Percentiles rank a stretch among this genome's conserved stretches.
phyloP scores from a whole-genome alignment of 768 basidiomycete genomes.

The Favolaschia claudopus region DNA sequence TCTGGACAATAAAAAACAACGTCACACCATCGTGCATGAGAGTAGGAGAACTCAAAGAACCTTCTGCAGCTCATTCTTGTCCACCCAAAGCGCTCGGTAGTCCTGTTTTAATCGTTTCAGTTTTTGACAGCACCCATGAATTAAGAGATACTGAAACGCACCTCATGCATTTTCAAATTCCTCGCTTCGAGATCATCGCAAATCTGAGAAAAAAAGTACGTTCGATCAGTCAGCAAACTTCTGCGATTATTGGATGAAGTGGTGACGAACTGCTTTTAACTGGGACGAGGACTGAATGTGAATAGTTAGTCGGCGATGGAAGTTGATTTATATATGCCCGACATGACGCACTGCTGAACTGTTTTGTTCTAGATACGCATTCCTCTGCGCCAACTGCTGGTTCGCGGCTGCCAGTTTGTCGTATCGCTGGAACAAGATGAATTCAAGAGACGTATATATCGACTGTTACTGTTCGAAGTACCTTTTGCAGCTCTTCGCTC shows the following conservation, averaged over 20 bases:
- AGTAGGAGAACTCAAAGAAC: too few species aligned
- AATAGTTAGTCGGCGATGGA: neutral
- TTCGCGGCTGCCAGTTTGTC: neutral
- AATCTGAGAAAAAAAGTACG: too few species aligned
- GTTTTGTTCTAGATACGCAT: neutral
- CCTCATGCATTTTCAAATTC: neutral
- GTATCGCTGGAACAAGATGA: neutral
- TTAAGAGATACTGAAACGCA: too few species aligned
- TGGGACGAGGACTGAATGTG: neutral
- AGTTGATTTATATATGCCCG: neutral
- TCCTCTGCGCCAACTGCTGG: neutral
- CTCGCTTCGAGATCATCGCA: neutral
- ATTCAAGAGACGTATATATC: neutral
- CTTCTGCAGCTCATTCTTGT: too few species aligned
- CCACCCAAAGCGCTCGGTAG: too few species aligned
- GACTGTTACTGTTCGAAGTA: neutral
- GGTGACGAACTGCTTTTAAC: neutral
- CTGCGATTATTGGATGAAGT: neutral
- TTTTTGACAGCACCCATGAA: too few species aligned
- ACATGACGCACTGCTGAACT: neutral
- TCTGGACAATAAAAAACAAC: too few species aligned
- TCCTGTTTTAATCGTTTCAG: too few species aligned
- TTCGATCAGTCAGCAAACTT: too few species aligned
- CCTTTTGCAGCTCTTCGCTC: neutral
- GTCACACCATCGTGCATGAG: too few species aligned